Conservation (phyloP, 148 eudicot genomes). For the Spergularia bocconei region DNA sequence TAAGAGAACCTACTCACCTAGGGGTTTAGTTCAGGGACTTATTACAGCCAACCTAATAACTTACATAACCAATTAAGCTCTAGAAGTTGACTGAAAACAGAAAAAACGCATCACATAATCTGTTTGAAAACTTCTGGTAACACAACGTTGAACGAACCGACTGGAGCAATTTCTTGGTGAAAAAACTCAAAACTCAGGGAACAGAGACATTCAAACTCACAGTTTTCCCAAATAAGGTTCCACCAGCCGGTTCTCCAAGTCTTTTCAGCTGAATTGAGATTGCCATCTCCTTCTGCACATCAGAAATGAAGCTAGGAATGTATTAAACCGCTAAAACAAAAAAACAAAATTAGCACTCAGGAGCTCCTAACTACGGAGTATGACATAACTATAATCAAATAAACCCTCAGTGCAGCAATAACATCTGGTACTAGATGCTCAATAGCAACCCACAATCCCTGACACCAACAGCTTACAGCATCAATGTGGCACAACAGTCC, state of each 20-base stretch:
- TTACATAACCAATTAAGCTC: too few relatives aligned
- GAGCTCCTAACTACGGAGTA: too few relatives aligned
- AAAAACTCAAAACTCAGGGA: neutral
- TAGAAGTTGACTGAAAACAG: too few relatives aligned
- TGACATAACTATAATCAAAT: neutral
- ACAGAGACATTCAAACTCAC: conserved; percentile 37
- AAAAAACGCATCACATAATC: too few relatives aligned
- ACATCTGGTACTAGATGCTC: neutral
- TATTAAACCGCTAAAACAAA: neutral
- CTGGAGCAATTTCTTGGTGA: neutral
- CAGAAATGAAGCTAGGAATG: neutral
- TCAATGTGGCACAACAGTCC: neutral
- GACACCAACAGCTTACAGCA: neutral
- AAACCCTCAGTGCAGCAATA: neutral
- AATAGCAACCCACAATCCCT: neutral
- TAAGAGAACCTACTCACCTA: too few relatives aligned
- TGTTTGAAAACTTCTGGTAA: too few relatives aligned
- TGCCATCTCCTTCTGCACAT: conserved; percentile 71
- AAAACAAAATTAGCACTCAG: neutral
- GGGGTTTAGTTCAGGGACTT: too few relatives aligned
- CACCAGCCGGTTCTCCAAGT: conserved; percentile 85
- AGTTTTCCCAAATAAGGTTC: conserved; percentile 80
- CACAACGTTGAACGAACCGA: neutral
- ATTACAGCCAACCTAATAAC: too few relatives aligned
- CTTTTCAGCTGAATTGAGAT: conserved; percentile 54